A percentile compares a stretch with the other conserved stretches of the same genome.
phyloP scores from a whole-genome alignment of 139 green algal species.

The Volvox reticuliferus region DNA sequence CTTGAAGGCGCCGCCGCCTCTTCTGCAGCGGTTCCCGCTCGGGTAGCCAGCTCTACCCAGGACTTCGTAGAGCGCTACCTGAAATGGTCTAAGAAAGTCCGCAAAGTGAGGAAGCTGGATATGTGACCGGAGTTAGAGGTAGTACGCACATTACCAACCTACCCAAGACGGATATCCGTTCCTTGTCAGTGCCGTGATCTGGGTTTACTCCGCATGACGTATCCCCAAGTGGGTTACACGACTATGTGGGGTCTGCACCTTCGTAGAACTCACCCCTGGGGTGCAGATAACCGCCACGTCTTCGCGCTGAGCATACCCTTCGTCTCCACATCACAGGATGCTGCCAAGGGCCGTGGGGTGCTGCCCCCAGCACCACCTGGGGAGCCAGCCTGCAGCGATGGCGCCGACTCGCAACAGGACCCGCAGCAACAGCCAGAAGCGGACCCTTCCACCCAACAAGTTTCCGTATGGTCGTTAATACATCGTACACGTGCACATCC shows the following conservation, averaged over 20 bases:
- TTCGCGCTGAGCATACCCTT: neutral
- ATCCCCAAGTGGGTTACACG: too few species aligned
- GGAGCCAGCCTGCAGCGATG: neutral
- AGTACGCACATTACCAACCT: too few species aligned
- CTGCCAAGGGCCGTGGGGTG: neutral
- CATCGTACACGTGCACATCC: neutral
- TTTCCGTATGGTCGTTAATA: slow-evolving; percentile 33
- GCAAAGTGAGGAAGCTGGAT: neutral
- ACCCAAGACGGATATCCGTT: too few species aligned
- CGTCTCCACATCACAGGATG: slow-evolving; percentile 6
- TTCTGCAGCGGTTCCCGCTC: too few species aligned
- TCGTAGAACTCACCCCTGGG: too few species aligned
- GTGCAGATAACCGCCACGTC: too few species aligned
- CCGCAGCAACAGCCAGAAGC: slow-evolving; percentile 1
- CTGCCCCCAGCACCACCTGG: neutral
- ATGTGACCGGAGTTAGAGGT: too few species aligned
- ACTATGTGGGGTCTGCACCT: too few species aligned
- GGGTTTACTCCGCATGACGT: too few species aligned
- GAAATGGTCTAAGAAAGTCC: neutral
- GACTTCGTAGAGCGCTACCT: slow-evolving; percentile 2
- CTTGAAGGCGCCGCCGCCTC: neutral
- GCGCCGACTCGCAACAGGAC: neutral
- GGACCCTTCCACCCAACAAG: neutral
- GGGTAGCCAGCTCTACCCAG: neutral
- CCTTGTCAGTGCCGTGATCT: too few species aligned